Evolutionary conservation across 2,329 filamentous ascomycete genomes (phyloP).

Genomic region (Arthrinium phaeospermum): DNA sequence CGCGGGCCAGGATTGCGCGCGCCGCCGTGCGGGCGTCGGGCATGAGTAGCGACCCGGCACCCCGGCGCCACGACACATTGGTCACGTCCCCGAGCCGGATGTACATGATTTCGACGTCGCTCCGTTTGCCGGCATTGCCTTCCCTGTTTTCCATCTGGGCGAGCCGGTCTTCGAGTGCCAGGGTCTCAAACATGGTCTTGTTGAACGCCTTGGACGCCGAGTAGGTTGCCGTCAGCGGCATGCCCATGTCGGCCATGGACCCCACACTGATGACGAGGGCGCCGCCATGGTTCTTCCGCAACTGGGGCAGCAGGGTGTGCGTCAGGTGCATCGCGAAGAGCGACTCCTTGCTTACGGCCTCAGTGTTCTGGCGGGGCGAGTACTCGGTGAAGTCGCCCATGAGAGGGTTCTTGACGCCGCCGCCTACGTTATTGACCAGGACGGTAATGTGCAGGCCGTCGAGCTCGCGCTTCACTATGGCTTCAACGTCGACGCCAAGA

Average conservation of each 20-base stretch:
- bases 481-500: background rate
- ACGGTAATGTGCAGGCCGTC: background rate
- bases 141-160: too few species aligned
- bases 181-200: background rate
- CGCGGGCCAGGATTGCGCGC: background rate
- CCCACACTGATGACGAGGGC: background rate
- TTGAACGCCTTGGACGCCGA: background rate
- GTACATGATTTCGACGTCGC: background rate
- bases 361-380: background rate
- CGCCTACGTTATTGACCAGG: background rate
- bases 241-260: background rate
- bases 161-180: background rate
- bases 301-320: background rate
- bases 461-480: background rate
- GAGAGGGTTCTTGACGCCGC: background rate
- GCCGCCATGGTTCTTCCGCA: background rate
- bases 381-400: background rate
- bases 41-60: background rate
- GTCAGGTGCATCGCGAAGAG: slow-evolving; percentile 2
- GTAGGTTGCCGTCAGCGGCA: background rate
- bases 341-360: background rate
- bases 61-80: background rate
- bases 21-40: background rate
- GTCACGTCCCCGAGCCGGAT: background rate
- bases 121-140: background rate